These are phyloP conservation scores for Mycena amicta DNA, from an alignment of 768 basidiomycete genomes.

Conservation along the genomic window DNA sequence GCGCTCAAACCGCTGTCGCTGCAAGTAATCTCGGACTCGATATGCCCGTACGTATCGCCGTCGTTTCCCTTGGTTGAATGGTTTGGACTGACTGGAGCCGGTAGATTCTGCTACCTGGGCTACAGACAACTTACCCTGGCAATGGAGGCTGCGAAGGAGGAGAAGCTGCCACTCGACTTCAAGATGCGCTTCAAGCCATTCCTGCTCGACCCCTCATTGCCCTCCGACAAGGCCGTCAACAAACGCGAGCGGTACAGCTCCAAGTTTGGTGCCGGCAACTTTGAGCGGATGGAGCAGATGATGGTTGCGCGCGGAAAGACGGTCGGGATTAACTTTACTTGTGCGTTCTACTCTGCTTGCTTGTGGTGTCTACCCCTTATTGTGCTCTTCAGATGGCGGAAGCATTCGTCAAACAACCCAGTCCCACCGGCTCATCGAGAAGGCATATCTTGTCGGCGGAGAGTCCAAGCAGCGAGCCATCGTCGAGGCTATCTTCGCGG, in stretches of 20 bases:
- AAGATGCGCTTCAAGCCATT: conserved; percentile 23
- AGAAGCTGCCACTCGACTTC: conserved; percentile 19
- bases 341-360: conserved; percentile 6
- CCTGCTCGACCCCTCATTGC: conserved; percentile 18
- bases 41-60: conserved; percentile 22
- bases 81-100: no score
- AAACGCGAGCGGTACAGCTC: conserved; percentile 10
- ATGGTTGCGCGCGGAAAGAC: conserved; percentile 12
- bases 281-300: conserved; percentile 10
- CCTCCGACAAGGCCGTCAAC: conserved; percentile 1
- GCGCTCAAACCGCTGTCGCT: conserved; percentile 16
- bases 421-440: conserved; percentile 22
- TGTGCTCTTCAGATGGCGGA: conserved; percentile 7
- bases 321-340: conserved; percentile 19
- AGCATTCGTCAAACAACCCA: conserved; percentile 19
- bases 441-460: conserved; percentile 18
- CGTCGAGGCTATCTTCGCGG: conserved; percentile 16
- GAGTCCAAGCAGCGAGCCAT: conserved; percentile 14
- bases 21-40: conserved; percentile 21
- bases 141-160: conserved; percentile 18
- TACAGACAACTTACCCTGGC: conserved; percentile 20
- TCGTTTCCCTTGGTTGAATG: no score
- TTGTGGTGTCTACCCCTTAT: background rate
- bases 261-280: conserved; percentile 11
- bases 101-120: conserved; percentile 22